Evolutionary conservation across 2,329 filamentous ascomycete species (phyloP), one percentile per base, ranked within the genome.

Genomic region (Exophiala xenobiotica): DNA sequence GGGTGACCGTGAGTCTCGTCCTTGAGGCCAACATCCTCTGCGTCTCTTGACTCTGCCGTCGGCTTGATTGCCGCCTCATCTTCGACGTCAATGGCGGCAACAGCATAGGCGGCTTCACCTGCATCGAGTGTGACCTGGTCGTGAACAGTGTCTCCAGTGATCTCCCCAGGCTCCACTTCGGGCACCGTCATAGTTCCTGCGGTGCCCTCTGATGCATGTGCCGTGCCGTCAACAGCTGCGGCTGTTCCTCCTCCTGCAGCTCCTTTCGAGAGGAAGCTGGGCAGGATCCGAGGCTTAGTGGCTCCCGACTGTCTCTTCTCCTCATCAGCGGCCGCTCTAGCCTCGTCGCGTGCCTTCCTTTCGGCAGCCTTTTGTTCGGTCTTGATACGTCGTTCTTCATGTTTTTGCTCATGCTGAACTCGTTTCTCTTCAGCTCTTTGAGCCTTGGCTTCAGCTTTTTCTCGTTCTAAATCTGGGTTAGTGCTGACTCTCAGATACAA

Each of bases 361-460:
- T 60, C 60, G 8, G 59, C 51, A 18, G 47, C 44, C 29, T 58
- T 53, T 37, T 54, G 54, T 42, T 59, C 53, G 5, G 52, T 53
- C 9, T 44, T 51, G 16, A 50, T 14, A 20, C 56, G 47, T 37
- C 54, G 48, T 31, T 51, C 56, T 31, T 57, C 58, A 19, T 49
- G 49, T 7, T 50, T 56, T 39, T 60, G 49, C 24, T 60, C 58
- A 46, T 56, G 46, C 19, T 54, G 49, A 11, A 45, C 27, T 18
- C 57, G 51, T 38, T 57, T 61, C 43, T 63, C 61, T 49, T 62
- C 58, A 3, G 52, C 53, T 23, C 49, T 60, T 16, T 53, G 50
- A 3, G 55, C 54, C 27, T 46, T 54, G 33, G 49, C 49, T 44
- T 62, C 61, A 18, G 52, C 52, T 44, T 59, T 61, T 41, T 61